Conservation (phyloP, 1,139 yeast genomes). For the Nakaseomyces uthaithaninus region DNA sequence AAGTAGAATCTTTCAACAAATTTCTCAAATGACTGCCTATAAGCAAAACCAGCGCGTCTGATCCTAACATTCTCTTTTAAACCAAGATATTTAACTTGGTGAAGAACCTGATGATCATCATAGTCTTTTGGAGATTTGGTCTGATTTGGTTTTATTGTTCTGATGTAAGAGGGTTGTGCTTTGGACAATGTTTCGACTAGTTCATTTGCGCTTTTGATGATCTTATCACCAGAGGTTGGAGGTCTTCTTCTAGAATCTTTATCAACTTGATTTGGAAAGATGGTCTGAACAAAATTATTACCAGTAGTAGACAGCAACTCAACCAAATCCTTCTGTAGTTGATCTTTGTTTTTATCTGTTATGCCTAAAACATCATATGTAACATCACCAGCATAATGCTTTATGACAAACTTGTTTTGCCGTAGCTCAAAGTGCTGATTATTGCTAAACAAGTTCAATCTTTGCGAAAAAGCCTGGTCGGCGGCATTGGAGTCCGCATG, state of each 20-base stretch:
- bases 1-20: constrained; percentile 94
- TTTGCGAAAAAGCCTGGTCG: constrained; percentile 90
- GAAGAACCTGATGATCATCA: constrained; percentile 81
- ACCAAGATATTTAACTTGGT: constrained; percentile 93
- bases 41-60: constrained; percentile 98
- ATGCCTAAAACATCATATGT: constrained; percentile 82
- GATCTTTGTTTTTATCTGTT: constrained; percentile 97
- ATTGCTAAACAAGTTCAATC: constrained; percentile 73
- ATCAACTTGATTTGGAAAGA: constrained; percentile 77
- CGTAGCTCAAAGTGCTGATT: constrained; percentile 89
- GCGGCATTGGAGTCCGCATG: constrained; percentile 98
- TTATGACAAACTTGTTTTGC: constrained; percentile 77
- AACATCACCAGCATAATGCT: constrained; percentile 98
- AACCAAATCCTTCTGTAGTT: constrained; percentile 77
- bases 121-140: constrained; percentile 86
- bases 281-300: constrained; percentile 53
- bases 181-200: constrained; percentile 82
- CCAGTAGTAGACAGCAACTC: constrained; percentile 67
- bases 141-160: constrained; percentile 97
- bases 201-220: constrained; percentile 83
- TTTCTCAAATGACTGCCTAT: constrained; percentile 92
- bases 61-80: constrained; percentile 94
- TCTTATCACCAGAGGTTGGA: constrained; percentile 96
- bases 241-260: constrained; percentile 75
- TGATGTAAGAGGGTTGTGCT: constrained; percentile 89